Base-by-base conservation (phyloP, 129 eudicot genomes). In the Tagetes erecta region DNA sequence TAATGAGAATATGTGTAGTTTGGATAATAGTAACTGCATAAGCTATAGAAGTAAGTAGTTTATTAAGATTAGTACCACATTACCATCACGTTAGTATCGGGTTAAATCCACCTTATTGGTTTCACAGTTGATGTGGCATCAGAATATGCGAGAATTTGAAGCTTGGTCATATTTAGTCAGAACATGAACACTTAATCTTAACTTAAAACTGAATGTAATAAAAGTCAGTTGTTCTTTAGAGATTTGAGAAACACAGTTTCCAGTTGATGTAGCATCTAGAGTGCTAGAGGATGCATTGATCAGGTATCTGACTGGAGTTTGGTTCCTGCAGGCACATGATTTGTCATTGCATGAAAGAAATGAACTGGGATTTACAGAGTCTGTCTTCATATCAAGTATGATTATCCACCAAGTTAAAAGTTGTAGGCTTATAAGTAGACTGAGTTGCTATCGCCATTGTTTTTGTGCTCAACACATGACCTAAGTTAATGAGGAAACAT, bases 311-410 rank as follows among this genome's bases (percentile, higher is more conserved):
- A 89, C 94, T 80, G 85, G 86, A 86, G 84, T 84, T 89, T 92
- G 98, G 88, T 89, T 89, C 95, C 90, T 92, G 98, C 98, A 92
- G 98, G 98, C 92, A 92, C 98, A 92, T 92, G 87, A 92, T 72
- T 85, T 77, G 75, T 69, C 67, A 81, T 70, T 74, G 86, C 91
- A 72, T 79, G 85, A 89, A 82, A 77, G 83, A 81, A 83, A 76
- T 70, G 84, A 81, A 79, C 83, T 62, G 77, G 91, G 84, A 75
- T 76, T 81, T 72, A 83, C 91, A 39, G 81, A 87, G 85, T 78
- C 86, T 81, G 86, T 89, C 85, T 41, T 78, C 84, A 51, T 83
- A 45, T 41, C 82, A 82, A 84, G 90, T 76, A 82, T 80, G 83
- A 80, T 71, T 69, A 65, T 68, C 70, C 75, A 67, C 75, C 52